Evolutionary conservation across 176 grass and related monocot genomes (phyloP), one percentile per base, ranked within the genome.

Genomic region (Cymbopogon citratus): DNA sequence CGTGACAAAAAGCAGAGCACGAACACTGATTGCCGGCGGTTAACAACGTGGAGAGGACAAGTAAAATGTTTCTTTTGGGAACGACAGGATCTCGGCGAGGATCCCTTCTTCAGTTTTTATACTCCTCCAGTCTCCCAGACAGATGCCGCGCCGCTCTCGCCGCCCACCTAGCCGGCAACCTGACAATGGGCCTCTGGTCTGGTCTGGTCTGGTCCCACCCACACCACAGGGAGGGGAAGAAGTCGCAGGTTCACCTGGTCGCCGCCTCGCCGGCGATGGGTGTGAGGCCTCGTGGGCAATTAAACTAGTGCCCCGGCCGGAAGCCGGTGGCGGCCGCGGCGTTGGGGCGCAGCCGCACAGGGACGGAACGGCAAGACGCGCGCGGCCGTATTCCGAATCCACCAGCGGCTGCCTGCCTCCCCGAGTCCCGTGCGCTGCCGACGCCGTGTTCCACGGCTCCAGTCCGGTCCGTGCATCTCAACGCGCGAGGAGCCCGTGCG

Each of bases 41-140:
- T 27, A 23, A 63, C 21, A 10, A 41, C 7, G 45, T 8, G 4
- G 27, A 49, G 64, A 46, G 13, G 12, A 16, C 14, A 52, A 19
- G 6, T 54, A 21, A 54, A 79, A 73, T 67, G 29, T 74, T 68
- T 80, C 26, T 83, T 80, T 61, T 49, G 44, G 63, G 24, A 2
- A 63, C 76, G 81, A 70, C 87, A 89, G 76, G 75, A 88, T 84
- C 87, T 80, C 14, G 35, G 15, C 62, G 21, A 48, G 61, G 81
- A 87, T 75, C 2, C 0, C 5, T 61, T 69, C 75, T 69, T 6
- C 16, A 0, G 26, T 38, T 57, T 77, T 77, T 80, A 41, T 51
- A 62, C 74, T 62, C 38, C 38, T 39, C 38, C 38, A 1, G 38
- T 39, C 38, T 39, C 38, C 72, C 81, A 23, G 54, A 80, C 86